Percentiles rank a stretch among this genome's conserved stretches.
phyloP scores from a whole-genome alignment of 1,284 basidiomycete genomes.

The Pyrrhoderma noxium region DNA sequence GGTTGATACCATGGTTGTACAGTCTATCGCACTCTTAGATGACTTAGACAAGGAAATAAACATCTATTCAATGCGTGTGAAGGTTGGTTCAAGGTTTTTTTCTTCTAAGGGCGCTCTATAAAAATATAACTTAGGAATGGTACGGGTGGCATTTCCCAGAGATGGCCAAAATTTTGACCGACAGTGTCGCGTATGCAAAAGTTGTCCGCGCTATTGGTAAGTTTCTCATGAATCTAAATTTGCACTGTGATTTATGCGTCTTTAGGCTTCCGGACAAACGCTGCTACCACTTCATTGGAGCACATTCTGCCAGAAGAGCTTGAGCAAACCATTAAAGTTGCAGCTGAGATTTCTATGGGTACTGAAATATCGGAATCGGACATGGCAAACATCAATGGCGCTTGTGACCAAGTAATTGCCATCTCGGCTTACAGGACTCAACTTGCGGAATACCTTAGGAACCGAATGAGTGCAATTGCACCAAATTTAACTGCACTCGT shows the following conservation, averaged over 20 bases:
- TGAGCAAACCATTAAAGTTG: constrained; percentile 85
- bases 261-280: constrained; percentile 89
- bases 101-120: constrained; percentile 6
- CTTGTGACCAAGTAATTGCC: constrained; percentile 96
- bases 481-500: constrained; percentile 95
- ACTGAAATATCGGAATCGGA: constrained; percentile 97
- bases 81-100: constrained; percentile 45
- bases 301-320: constrained; percentile 92
- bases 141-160: constrained; percentile 99
- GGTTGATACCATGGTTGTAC: constrained; percentile 99
- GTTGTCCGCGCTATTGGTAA: constrained; percentile 81
- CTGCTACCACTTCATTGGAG: constrained; percentile 78
- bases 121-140: constrained; percentile 70
- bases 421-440: constrained; percentile 92
- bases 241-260: neutral
- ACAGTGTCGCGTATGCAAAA: constrained; percentile 96
- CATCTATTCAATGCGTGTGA: constrained; percentile 98
- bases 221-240: constrained; percentile 19
- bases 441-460: constrained; percentile 90
- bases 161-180: constrained; percentile 96
- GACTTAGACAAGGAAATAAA: constrained; percentile 99
- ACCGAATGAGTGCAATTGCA: constrained; percentile 96
- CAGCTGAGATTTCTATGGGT: constrained; percentile 96
- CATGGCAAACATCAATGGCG: constrained; percentile 88
- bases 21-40: constrained; percentile 96